Evolutionary conservation across 2,329 filamentous ascomycete species (phyloP).

Genomic region (Spiromastix sp.): DNA sequence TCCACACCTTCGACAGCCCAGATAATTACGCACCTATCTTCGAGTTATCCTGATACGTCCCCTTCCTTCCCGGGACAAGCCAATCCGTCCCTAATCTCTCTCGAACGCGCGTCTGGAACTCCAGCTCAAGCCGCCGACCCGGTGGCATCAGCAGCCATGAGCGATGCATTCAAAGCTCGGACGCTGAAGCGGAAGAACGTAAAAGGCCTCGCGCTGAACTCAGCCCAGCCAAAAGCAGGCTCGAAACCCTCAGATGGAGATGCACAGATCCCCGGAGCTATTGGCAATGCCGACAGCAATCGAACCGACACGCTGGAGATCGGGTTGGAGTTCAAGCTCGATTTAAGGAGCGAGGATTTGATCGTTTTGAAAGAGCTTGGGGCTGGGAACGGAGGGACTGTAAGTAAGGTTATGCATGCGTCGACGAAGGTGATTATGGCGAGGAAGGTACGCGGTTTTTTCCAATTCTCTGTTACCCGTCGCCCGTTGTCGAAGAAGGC

Average conservation of each 20-base stretch:
- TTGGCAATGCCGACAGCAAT: conserved; percentile 48
- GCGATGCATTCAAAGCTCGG: conserved; percentile 52
- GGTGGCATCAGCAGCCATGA: conserved; percentile 41
- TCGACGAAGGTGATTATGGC: conserved; percentile 96
- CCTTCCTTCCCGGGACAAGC: too few relatives aligned
- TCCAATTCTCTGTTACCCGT: conserved; percentile 6
- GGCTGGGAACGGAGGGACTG: conserved; percentile 91
- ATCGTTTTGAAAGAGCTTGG: conserved; percentile 91
- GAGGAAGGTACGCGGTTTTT: conserved; percentile 60
- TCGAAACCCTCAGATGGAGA: conserved; percentile 64
- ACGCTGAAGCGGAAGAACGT: conserved; percentile 99
- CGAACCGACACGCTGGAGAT: conserved; percentile 75
- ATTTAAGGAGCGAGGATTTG: conserved; percentile 83
- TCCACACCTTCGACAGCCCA: too few relatives aligned
- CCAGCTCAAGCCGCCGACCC: too few relatives aligned
- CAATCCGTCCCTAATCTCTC: too few relatives aligned
- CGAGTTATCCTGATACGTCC: too few relatives aligned
- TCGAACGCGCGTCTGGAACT: too few relatives aligned
- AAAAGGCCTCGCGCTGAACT: conserved; percentile 83
- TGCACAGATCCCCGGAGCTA: conserved; percentile 48
- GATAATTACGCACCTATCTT: too few relatives aligned
- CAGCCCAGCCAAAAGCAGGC: conserved; percentile 59
- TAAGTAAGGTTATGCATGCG: conserved; percentile 94
- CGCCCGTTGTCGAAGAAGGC: too few relatives aligned
- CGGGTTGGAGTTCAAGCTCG: conserved; percentile 91